Evolutionary conservation across 73 alveolate species (phyloP), one percentile per base, ranked within the genome.

Genomic region (Paramecium bursaria): DNA sequence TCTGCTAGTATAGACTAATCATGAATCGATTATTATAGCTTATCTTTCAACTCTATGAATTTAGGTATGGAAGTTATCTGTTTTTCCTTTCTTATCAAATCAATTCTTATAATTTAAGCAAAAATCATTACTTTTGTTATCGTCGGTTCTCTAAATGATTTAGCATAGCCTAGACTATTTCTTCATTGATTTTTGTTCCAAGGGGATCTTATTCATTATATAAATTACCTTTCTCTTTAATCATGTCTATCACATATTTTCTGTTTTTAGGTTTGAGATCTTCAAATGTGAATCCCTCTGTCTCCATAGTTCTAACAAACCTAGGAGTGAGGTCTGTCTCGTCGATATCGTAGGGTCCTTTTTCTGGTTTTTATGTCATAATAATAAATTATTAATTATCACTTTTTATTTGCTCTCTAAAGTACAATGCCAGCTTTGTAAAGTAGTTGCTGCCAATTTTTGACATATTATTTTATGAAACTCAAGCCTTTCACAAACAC

Each of bases 281-380:
- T 21, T 31, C 17, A 67, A 39, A 67, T 1, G 55, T 27, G 7
- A 39, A 39, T 2, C 82, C 82, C 1, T 39, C 15, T 21, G 44
- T 57, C 27, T 67, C 17, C 82, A 67, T 67, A n/a, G 82, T 57
- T 19, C 82, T 67, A 44, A 67, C 82, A 42, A 67, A 67, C 44
- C 82, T 67, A 39, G 82, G 82, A 0, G 82, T 67, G 27, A 67
- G 6, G 27, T 67, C 82, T 13, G 60, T 26, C 21, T 67, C 82
- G 44, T 67, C 82, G 13, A 67, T 67, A 42, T 67, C 82, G 44
- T 67, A 67, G 7, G 82, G 82, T 21, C 82, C 82, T 67, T n/a
- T n/a, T n/a, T n/a, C n/a, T n/a, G n/a, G n/a, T n/a, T n/a, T n/a
- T n/a, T n/a, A n/a, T n/a, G n/a, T n/a, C n/a, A n/a, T n/a, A n/a